Evolutionary conservation across 257 asterid genomes (phyloP), one percentile per base, ranked within the genome.

Genomic region (Penstemon barbatus): DNA sequence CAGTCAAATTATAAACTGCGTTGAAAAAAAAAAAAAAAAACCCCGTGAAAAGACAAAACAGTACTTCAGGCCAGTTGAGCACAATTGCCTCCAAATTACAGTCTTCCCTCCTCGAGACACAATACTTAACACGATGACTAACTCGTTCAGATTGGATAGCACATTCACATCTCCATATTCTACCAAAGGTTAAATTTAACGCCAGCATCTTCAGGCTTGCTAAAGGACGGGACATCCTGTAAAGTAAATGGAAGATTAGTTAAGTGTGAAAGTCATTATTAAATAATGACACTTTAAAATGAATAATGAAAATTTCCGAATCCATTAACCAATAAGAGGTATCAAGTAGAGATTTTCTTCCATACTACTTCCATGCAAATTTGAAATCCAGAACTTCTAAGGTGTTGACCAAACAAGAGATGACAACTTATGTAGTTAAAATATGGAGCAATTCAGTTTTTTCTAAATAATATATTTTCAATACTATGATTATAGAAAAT

Each of bases 1-100:
- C 78, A 69, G 88, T 83, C 82, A 60, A 72, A 78, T 78, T 57
- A 71, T 68, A 78, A 79, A 76, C 70, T 74, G 78, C 76, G 33
- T 63, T 63, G 66, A 74, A 63, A 74, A 76, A 66, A 56, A 38
- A 45, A 66, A 56, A 38, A 45, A 52, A 73, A 66, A 44, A 74
- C 11, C 3, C 6, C 10, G 8, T n/a, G 50, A 18, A 25, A 10
- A 25, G 52, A 54, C 7, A 63, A 49, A 39, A 36, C 66, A 42
- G 41, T 72, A 42, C 68, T 61, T 71, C 40, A 44, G 71, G 78
- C 80, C 79, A 64, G 50, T 13, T 8, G 80, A 69, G 78, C 74
- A 63, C 75, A 70, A 67, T 56, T 66, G 78, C 84, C 78, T 78
- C 82, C 73, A 73, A 61, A 71, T 64, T 65, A 66, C 57, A 63